These are phyloP conservation scores for Carex sylvatica DNA, from an alignment of 202 grass and related monocot species.

Conservation along the genomic window DNA sequence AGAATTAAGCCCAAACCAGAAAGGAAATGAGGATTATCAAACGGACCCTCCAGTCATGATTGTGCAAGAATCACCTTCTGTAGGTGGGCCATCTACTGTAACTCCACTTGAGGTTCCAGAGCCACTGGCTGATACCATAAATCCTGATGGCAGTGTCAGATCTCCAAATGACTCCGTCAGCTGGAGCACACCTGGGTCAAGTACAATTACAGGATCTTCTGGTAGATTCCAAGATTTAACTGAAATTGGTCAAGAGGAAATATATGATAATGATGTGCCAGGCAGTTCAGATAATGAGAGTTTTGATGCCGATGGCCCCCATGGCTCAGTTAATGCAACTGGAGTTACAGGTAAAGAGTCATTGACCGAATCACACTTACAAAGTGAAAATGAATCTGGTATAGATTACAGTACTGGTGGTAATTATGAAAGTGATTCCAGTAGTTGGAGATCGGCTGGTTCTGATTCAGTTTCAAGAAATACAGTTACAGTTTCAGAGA, in stretches of 20 bases:
- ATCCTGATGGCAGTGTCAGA: constrained; percentile 1
- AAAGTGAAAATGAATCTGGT: neutral
- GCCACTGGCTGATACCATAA: neutral
- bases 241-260: constrained; percentile 20
- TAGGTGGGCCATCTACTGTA: neutral
- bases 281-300: constrained; percentile 11
- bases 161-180: constrained; percentile 13
- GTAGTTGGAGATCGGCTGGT: constrained; percentile 18
- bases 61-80: neutral
- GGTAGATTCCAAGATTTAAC: constrained; percentile 21
- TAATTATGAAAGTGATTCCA: constrained; percentile 28
- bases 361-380: constrained; percentile 9
- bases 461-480: constrained; percentile 17
- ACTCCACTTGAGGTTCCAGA: constrained; percentile 8
- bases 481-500: constrained; percentile 1
- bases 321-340: constrained; percentile 17
- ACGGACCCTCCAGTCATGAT: constrained; percentile 14
- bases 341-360: constrained; percentile 20
- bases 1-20: constrained; percentile 23
- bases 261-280: neutral
- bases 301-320: neutral
- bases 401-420: constrained; percentile 22
- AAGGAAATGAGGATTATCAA: constrained; percentile 18
- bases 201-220: constrained; percentile 13
- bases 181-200: constrained; percentile 14